Conservation (phyloP, 352 stramenopile genomes). For the Phytophthora pistaciae region DNA sequence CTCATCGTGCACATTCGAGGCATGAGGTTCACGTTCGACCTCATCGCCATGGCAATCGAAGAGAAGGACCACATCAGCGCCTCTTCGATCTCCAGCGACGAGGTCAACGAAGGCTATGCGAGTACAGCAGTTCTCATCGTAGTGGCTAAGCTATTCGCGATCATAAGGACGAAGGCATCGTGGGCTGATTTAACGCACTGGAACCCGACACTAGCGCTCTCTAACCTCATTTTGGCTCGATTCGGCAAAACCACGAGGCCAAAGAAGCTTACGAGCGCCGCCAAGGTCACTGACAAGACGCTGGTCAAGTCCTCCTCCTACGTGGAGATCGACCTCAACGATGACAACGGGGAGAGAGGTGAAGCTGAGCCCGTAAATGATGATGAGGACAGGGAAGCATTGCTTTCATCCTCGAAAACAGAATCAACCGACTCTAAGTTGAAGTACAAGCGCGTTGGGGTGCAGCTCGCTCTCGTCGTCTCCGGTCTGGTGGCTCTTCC, state of each 20-base stretch:
- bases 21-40: constrained; percentile 52
- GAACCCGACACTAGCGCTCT: constrained; percentile 22
- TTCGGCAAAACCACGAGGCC: not conserved
- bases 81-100: constrained; percentile 32
- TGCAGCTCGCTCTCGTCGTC: not conserved
- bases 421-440: not conserved
- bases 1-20: constrained; percentile 36
- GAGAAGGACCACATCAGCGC: constrained; percentile 28
- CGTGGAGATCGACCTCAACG: constrained; percentile 1
- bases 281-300: not conserved
- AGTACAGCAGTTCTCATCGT: constrained; percentile 13
- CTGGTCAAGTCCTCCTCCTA: not conserved
- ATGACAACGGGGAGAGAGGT: not conserved
- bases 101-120: constrained; percentile 24
- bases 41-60: constrained; percentile 42
- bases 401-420: not conserved
- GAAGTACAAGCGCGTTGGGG: not conserved
- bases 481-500: constrained; percentile 13
- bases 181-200: constrained; percentile 35
- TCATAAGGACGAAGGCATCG: constrained; percentile 15
- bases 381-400: not conserved
- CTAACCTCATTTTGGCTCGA: not conserved
- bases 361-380: not conserved
- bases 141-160: constrained; percentile 12
- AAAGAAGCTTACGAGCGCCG: not conserved